These are phyloP conservation scores for Rhododendron griersonianum DNA, from an alignment of 148 eudicot genomes.

Conservation along the genomic window DNA sequence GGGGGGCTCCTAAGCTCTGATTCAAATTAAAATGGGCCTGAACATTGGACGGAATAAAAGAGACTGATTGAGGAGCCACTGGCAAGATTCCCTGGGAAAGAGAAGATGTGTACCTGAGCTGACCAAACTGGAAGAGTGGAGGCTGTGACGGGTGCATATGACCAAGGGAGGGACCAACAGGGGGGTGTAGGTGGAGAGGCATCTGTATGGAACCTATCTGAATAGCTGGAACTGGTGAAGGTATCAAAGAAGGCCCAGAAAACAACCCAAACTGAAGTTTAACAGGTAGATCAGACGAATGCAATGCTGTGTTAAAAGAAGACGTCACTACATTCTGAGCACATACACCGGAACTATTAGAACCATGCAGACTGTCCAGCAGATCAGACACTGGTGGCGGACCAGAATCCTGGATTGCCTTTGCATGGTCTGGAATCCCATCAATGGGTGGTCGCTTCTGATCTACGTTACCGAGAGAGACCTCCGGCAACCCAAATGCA, in stretches of 20 bases:
- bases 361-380: conserved; percentile 22
- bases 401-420: conserved; percentile 26
- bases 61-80: conserved; percentile 58
- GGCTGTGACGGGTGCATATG: conserved; percentile 70
- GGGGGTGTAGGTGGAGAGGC: conserved; percentile 90
- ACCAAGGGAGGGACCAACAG: conserved; percentile 59
- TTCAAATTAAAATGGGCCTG: conserved; percentile 41
- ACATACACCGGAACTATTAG: conserved; percentile 21
- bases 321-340: conserved; percentile 32
- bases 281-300: conserved; percentile 57
- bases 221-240: conserved; percentile 92
- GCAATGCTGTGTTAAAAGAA: conserved; percentile 20
- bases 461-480: conserved; percentile 26
- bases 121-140: conserved; percentile 88
- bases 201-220: conserved; percentile 99
- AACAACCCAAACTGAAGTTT: conserved; percentile 94
- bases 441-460: conserved; percentile 31
- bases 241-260: conserved; percentile 87
- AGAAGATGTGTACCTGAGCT: conserved; percentile 71
- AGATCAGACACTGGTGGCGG: conserved; percentile 29
- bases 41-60: conserved; percentile 65
- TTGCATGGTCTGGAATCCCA: conserved; percentile 30
- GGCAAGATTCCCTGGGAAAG: conserved; percentile 77
- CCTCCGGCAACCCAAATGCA: conserved; percentile 30
- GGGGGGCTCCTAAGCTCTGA: conserved; percentile 42